Conservation (phyloP, 164 flowering plant species). For the Macadamia tetraphylla region DNA sequence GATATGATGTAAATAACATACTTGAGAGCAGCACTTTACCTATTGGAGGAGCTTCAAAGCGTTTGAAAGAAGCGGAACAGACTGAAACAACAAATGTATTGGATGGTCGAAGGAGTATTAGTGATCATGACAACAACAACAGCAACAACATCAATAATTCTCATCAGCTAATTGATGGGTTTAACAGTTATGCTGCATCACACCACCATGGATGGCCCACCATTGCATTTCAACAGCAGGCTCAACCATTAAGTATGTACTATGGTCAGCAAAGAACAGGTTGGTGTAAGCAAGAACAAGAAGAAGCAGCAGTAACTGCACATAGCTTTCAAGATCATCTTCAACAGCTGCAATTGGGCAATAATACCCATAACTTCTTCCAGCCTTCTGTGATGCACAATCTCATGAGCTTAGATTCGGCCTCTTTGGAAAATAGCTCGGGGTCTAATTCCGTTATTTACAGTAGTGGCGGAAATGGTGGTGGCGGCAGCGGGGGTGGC, state of each 20-base stretch:
- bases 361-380: constrained; percentile 50
- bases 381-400: constrained; percentile 56
- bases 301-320: constrained; percentile 7
- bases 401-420: constrained; percentile 50
- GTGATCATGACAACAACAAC: constrained; percentile 19
- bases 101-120: constrained; percentile 19
- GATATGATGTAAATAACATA: constrained; percentile 83
- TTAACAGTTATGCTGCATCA: constrained; percentile 18
- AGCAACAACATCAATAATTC: no score
- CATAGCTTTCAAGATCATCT: constrained; percentile 22
- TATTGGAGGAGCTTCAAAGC: constrained; percentile 74
- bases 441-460: constrained; percentile 43
- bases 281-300: constrained; percentile 80
- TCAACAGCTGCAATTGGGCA: constrained; percentile 50
- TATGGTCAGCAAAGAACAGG: constrained; percentile 33
- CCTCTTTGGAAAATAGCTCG: constrained; percentile 55
- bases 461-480: constrained; percentile 11
- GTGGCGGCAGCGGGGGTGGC: no score
- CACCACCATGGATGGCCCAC: constrained; percentile 41
- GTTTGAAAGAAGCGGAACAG: constrained; percentile 62
- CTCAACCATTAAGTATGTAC: constrained; percentile 43
- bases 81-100: constrained; percentile 23
- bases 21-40: constrained; percentile 77
- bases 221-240: constrained; percentile 45
- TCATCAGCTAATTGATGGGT: constrained; percentile 32